Conservation (phyloP, 1,139 yeast species). For the Hansenula lynferdii region DNA sequence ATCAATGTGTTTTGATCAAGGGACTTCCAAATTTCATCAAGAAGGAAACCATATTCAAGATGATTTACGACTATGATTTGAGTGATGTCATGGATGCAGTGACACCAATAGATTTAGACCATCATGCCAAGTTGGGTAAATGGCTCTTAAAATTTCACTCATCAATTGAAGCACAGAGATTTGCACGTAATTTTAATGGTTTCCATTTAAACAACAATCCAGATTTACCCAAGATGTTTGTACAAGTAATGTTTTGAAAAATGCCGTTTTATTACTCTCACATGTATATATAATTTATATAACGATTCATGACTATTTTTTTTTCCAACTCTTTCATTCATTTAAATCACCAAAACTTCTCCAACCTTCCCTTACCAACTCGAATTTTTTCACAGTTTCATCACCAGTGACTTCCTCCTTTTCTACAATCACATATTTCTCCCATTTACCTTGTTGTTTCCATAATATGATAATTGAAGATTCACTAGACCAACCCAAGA, state of each 20-base stretch:
- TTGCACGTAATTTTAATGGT: constrained; percentile 53
- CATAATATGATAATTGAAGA: constrained; percentile 66
- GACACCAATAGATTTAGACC: constrained; percentile 23
- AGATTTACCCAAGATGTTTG: constrained; percentile 29
- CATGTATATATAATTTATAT: not conserved
- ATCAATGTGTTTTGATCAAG: constrained; percentile 28
- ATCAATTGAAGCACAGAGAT: constrained; percentile 44
- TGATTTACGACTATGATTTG: constrained; percentile 39
- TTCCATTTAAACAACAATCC: constrained; percentile 33
- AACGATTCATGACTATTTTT: not conserved
- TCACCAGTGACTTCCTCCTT: constrained; percentile 25
- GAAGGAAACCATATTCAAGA: constrained; percentile 24
- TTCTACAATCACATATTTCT: constrained; percentile 69
- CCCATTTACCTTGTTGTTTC: constrained; percentile 76
- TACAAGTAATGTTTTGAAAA: not conserved
- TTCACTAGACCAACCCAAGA: constrained; percentile 76
- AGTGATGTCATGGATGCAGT: constrained; percentile 28
- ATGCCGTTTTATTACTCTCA: not conserved
- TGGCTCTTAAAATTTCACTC: constrained; percentile 46
- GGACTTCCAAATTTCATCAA: constrained; percentile 33
- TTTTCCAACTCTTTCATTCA: not conserved
- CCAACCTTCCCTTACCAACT: constrained; percentile 74
- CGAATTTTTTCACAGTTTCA: constrained; percentile 38
- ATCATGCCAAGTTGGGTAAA: constrained; percentile 28
- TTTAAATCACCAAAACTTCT: constrained; percentile 42